Conservation (phyloP, 2,329 filamentous ascomycete genomes). For the Emergomyces orientalis region DNA sequence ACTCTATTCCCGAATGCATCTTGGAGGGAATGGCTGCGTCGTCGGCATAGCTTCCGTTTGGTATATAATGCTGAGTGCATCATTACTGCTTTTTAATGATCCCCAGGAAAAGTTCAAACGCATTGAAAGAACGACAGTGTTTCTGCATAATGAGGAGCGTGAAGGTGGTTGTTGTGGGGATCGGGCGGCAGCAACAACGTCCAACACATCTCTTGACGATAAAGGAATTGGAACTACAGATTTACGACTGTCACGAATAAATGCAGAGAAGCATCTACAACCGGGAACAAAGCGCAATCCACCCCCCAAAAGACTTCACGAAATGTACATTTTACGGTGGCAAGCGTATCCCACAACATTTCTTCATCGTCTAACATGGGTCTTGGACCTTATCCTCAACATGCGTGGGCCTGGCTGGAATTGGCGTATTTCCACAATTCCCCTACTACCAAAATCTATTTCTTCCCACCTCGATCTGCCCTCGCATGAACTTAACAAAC, state of each 20-base stretch:
- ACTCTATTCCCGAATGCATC: conserved; percentile 38
- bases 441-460: conserved; percentile 25
- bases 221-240: neutral
- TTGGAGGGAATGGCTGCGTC: conserved; percentile 45
- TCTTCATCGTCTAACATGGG: conserved; percentile 49
- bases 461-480: conserved; percentile 18
- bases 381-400: conserved; percentile 47
- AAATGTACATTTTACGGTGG: conserved; percentile 39
- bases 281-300: neutral
- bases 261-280: neutral
- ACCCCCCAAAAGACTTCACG: neutral
- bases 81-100: conserved; percentile 48
- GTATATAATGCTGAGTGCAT: conserved; percentile 45
- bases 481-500: conserved; percentile 12
- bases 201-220: neutral
- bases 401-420: conserved; percentile 54
- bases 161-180: neutral
- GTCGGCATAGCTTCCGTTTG: conserved; percentile 47
- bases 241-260: neutral
- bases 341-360: conserved; percentile 45
- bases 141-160: conserved; percentile 12
- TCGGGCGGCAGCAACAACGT: neutral
- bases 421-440: conserved; percentile 44
- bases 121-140: conserved; percentile 37
- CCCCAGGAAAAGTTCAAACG: conserved; percentile 47